Base-by-base conservation (phyloP, 2,329 filamentous ascomycete genomes). In the Alternaria sp. region DNA sequence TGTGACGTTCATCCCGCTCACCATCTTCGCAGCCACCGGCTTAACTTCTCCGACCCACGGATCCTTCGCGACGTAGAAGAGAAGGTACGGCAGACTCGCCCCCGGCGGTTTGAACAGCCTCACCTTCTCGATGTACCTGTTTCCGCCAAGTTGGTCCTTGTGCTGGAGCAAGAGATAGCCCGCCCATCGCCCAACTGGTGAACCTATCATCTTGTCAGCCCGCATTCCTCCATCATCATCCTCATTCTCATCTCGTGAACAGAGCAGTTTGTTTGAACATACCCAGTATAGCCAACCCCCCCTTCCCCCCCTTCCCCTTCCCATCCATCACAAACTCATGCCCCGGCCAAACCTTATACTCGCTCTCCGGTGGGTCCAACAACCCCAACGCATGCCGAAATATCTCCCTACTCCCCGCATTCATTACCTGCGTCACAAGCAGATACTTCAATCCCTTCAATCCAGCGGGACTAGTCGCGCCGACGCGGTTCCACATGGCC, bases 91-190 rank as follows among this genome's bases (percentile, higher is more conserved):
- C 4, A 67, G 10, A 23, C 32, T 49, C 4, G 47, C 59, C 2
- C n/a, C 19, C 0, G 13, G 49, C 9, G 43, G 32, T 19, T 54
- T 52, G 43, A 67, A 68, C 7, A 63, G 32, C 10, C 61, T 52
- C 3, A 68, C 55, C 21, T 65, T 68, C 7, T 58, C 62, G 9
- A 68, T 61, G 30, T 59, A 62, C 12, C 62, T 45, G 5, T 65
- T 62, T 1, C 66, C 62, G 2, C 62, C 62, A 10, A 68, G 59
- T 5, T 63, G 47, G 3, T 40, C 19, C 13, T 67, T 67, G 11
- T 68, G 66, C 25, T 68, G 66, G 1, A 65, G 45, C 4, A 68
- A 36, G n/a, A 68, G 58, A 26, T 63, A 68, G 1, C 64, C 64
- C 0, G 54, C 62, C 57, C 64, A 65, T 61, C 59, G 13, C 0